phyloP scores from a whole-genome alignment of 306 rosid species.

The Pyrus pyrifolia region DNA sequence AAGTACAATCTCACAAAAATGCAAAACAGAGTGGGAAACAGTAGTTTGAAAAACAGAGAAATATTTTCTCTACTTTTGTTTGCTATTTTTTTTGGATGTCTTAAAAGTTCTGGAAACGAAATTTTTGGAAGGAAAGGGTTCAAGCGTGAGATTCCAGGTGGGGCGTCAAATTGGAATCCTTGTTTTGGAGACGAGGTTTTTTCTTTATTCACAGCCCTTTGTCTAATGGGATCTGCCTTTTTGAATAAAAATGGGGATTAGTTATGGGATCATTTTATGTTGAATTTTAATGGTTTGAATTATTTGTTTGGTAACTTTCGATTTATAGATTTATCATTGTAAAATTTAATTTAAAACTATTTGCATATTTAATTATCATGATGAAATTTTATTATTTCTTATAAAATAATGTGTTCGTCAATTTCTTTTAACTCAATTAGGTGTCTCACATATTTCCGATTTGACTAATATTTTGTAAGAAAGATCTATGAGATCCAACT shows the following conservation, averaged over 20 bases:
- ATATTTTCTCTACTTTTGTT: background rate
- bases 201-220: background rate
- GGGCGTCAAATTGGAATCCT: conserved; percentile 12
- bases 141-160: background rate
- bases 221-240: background rate
- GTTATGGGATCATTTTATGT: too few species aligned
- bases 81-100: background rate
- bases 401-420: too few species aligned
- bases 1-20: background rate
- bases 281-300: too few species aligned
- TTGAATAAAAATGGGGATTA: too few species aligned
- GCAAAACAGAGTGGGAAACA: background rate
- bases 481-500: too few species aligned
- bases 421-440: too few species aligned
- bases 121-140: conserved; percentile 4
- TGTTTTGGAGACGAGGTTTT: conserved; percentile 5
- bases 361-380: too few species aligned
- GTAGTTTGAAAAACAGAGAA: background rate
- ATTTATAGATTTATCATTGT: too few species aligned
- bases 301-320: fast-evolving
- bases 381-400: too few species aligned
- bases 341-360: too few species aligned
- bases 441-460: too few species aligned
- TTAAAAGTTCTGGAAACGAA: background rate
- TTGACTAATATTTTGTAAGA: too few species aligned